Percentiles rank a stretch among this genome's conserved stretches.
Conservation (phyloP, 306 rosid species). For the Corylus avellana region DNA sequence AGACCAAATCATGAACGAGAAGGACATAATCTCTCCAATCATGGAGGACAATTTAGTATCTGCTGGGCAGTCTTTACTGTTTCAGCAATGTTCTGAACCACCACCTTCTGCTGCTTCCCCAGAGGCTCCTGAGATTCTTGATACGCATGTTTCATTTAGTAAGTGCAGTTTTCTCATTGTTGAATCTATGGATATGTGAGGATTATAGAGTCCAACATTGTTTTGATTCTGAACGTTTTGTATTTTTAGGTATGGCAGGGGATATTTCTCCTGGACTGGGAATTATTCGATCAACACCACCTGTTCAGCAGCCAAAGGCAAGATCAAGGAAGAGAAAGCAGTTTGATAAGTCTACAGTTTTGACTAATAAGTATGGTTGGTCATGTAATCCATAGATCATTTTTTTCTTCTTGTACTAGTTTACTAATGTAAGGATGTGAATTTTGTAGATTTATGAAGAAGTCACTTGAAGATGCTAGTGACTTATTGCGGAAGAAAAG, state of each 20-base stretch:
- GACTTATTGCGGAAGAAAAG: slow-evolving; percentile 52
- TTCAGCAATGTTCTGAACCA: slow-evolving; percentile 39
- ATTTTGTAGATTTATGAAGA: slow-evolving; percentile 64
- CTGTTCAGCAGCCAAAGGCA: slow-evolving; percentile 49
- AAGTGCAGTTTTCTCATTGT: slow-evolving; percentile 18
- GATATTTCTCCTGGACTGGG: slow-evolving; percentile 18
- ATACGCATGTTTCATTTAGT: slow-evolving; percentile 39
- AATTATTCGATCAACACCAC: slow-evolving; percentile 52
- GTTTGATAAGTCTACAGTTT: slow-evolving; percentile 65
- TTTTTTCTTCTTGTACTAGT: slow-evolving; percentile 27
- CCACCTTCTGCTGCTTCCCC: slow-evolving; percentile 47
- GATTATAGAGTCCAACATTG: neutral
- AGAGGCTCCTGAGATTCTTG: slow-evolving; percentile 35
- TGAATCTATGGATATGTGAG: slow-evolving; percentile 8
- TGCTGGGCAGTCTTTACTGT: slow-evolving; percentile 26
- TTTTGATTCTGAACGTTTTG: slow-evolving; percentile 11
- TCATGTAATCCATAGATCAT: slow-evolving; percentile 10
- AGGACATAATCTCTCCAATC: slow-evolving; percentile 33
- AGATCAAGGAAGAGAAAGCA: slow-evolving; percentile 75
- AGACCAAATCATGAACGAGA: slow-evolving; percentile 37
- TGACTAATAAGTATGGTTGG: slow-evolving; percentile 64
- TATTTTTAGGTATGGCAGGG: slow-evolving; percentile 33
- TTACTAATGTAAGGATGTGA: slow-evolving; percentile 28
- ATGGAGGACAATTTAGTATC: slow-evolving; percentile 33
- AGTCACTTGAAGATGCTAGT: slow-evolving; percentile 46